Percentiles rank a stretch among this genome's conserved stretches.
These are phyloP conservation scores for Talaromyces sp. DNA, from an alignment of 2,329 filamentous ascomycete genomes.

Conservation along the genomic window DNA sequence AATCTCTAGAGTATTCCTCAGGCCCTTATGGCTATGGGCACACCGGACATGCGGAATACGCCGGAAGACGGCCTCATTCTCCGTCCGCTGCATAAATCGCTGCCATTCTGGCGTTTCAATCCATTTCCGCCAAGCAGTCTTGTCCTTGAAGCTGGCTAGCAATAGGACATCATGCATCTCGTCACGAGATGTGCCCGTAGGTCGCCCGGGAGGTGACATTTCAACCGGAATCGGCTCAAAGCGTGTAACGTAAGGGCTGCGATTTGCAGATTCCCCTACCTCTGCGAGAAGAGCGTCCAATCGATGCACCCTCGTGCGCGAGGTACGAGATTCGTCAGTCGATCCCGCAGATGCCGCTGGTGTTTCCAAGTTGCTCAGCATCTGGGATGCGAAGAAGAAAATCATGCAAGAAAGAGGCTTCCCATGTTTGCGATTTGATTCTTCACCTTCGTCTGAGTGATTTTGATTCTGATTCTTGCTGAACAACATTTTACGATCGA, in stretches of 20 bases:
- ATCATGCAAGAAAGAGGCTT: conserved; percentile 27
- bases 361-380: conserved; percentile 25
- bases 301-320: conserved; percentile 20
- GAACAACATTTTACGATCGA: conserved; percentile 13
- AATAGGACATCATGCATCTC: conserved; percentile 28
- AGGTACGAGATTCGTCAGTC: conserved; percentile 9
- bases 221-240: conserved; percentile 28
- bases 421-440: not conserved
- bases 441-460: not conserved
- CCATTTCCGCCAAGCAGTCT: conserved; percentile 25
- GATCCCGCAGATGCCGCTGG: conserved; percentile 19
- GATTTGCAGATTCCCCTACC: conserved; percentile 24
- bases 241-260: conserved; percentile 25
- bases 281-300: conserved; percentile 26
- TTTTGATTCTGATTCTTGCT: conserved; percentile 11
- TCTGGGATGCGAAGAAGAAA: conserved; percentile 28
- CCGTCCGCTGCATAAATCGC: conserved; percentile 27
- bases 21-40: conserved; percentile 26
- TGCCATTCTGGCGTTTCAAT: conserved; percentile 25
- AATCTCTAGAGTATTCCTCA: conserved; percentile 28
- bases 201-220: conserved; percentile 22
- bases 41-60: conserved; percentile 29
- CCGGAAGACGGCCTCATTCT: conserved; percentile 26
- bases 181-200: conserved; percentile 20
- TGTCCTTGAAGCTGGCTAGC: conserved; percentile 27